A percentile compares a stretch with the other conserved stretches of the same genome.
phyloP scores from a whole-genome alignment of 345 rosid genomes.

The Corchorus capsularis region DNA sequence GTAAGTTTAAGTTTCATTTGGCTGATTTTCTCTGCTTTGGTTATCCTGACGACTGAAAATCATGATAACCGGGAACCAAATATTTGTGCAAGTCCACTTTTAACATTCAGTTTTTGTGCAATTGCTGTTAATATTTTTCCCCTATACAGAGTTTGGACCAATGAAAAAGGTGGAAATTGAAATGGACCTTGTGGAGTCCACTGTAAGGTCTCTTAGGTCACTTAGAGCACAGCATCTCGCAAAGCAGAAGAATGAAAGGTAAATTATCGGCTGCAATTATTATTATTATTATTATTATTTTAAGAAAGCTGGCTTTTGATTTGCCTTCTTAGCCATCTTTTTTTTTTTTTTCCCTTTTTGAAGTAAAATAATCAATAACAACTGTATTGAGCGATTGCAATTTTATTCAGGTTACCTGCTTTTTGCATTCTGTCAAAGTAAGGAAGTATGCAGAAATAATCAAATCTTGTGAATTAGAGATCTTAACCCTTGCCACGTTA shows the following conservation, averaged over 20 bases:
- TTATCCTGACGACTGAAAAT: too few relatives aligned
- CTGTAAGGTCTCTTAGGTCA: too few relatives aligned
- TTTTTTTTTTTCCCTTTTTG: background rate
- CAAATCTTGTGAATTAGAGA: constrained; percentile 66
- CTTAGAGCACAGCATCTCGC: too few relatives aligned
- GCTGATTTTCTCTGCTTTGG: too few relatives aligned
- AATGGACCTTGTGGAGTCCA: too few relatives aligned
- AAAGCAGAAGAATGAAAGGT: constrained; percentile 91
- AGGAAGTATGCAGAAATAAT: constrained; percentile 54
- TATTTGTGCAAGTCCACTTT: too few relatives aligned
- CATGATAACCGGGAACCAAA: too few relatives aligned
- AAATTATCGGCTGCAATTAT: constrained; percentile 1
- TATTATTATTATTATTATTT: background rate
- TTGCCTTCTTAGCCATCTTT: background rate
- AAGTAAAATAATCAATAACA: constrained; percentile 2
- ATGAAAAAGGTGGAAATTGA: too few relatives aligned
- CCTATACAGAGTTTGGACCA: too few relatives aligned
- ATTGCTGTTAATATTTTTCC: too few relatives aligned
- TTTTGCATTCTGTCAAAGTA: constrained; percentile 72
- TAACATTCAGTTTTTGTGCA: too few relatives aligned
- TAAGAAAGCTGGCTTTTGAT: background rate
- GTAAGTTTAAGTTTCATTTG: too few relatives aligned
- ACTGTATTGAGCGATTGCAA: background rate
- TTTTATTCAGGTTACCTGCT: constrained; percentile 75
- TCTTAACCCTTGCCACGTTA: constrained; percentile 72